phyloP scores from a whole-genome alignment of 2,329 filamentous ascomycete genomes.

The Colletotrichum gloeosporioides region DNA sequence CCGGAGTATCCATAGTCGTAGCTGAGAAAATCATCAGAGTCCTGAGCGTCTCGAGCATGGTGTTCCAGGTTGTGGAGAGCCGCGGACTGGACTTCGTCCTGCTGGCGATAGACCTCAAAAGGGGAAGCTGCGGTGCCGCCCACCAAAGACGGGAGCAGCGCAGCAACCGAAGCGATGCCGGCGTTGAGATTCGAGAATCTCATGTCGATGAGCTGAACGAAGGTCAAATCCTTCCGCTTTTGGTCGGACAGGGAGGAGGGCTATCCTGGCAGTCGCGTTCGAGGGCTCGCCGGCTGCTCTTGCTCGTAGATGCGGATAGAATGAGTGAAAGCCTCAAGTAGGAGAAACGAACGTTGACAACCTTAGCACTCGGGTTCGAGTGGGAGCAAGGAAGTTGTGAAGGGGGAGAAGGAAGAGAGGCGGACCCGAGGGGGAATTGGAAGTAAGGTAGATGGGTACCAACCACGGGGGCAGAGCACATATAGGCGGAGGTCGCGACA shows the following conservation, averaged over 20 bases:
- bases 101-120: not conserved
- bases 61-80: not conserved
- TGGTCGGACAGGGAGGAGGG: not conserved
- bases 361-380: not conserved
- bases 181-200: slow-evolving; percentile 34
- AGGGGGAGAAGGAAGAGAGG: not conserved
- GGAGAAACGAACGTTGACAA: not conserved
- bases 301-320: not conserved
- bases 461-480: not conserved
- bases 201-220: slow-evolving; percentile 33
- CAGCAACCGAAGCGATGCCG: slow-evolving; percentile 36
- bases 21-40: not conserved
- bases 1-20: slow-evolving; percentile 20
- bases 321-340: not conserved
- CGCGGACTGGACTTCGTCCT: not conserved
- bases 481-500: not conserved
- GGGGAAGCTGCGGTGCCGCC: not conserved
- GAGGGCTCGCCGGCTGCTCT: not conserved
- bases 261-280: not conserved
- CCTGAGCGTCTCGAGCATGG: not conserved
- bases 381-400: not conserved
- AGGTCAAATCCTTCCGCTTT: not conserved
- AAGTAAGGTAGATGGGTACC: not conserved
- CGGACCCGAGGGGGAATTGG: not conserved
- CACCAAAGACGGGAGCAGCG: slow-evolving; percentile 30